Evolutionary conservation across 2,329 filamentous ascomycete species (phyloP), one percentile per base, ranked within the genome.

Genomic region (Teratosphaeriaceae sp.): DNA sequence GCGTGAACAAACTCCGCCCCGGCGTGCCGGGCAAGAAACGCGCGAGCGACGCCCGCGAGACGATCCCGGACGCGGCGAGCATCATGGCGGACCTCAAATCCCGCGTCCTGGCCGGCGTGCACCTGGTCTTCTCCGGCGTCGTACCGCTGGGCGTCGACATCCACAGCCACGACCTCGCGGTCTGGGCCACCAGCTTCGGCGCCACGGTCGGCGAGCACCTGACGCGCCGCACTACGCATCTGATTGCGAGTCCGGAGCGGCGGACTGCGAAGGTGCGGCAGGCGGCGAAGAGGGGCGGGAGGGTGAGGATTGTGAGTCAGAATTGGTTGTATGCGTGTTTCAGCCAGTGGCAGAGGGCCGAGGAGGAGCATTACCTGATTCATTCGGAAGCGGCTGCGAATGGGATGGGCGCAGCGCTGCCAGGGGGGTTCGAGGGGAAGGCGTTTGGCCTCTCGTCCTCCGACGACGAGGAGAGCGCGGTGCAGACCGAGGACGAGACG

Each of bases 231-330:
- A 73, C 69, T 1, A 88, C 85, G 0, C 85, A 89, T 62, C 74
- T 89, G 4, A 83, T 89, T 2, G 81, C 85, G 7, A 82, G 79
- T 40, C 79, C 78, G 15, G 73, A 78, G 13, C 74, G 84, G 19
- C 81, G 89, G 18, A 97, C 92, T 0, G 84, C 87, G 41, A 98
- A 98, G 66, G 88, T 97, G 33, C 83, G 86, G 37, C 84, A 89
- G 63, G 92, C 92, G 0, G 82, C 85, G 12, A 80, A 82, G 50
- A 84, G 88, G 43, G 73, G 84, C 0, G 79, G 80, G 13, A 51
- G 59, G 40, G 85, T 97, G 64, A 89, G 88, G 62, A 94, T 98
- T 45, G 92, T 98, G 37, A 88, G 84, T 54, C 85, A 88, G 41
- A 80, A 87, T 56, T 98, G 92, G 92, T 79, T 98, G 22, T 75